Conservation (phyloP, 768 basidiomycete genomes). For the Pleurotus citrinopileatus region DNA sequence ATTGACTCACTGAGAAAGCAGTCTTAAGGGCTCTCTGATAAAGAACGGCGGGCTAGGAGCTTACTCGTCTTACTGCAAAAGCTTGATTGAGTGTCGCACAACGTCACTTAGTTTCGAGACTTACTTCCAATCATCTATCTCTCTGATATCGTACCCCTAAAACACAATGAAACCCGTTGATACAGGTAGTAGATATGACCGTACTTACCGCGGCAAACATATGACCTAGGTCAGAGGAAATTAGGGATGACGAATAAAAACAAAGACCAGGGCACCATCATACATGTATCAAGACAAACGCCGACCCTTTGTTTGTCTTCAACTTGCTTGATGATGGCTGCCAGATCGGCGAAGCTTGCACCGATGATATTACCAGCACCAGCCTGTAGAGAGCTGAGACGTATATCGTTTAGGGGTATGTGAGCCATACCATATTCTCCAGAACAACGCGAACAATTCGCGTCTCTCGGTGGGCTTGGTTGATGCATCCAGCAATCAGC, state of each 20-base stretch:
- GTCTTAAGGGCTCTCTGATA: neutral
- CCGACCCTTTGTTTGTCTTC: slow-evolving; percentile 74
- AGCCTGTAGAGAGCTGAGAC: slow-evolving; percentile 42
- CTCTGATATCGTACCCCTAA: slow-evolving; percentile 81
- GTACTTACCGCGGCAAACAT: slow-evolving; percentile 67
- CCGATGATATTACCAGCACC: slow-evolving; percentile 81
- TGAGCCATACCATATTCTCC: slow-evolving; percentile 71
- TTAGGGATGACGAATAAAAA: neutral
- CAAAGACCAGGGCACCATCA: slow-evolving; percentile 16
- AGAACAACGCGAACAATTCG: slow-evolving; percentile 59
- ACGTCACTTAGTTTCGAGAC: slow-evolving; percentile 26
- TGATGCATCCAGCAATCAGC: slow-evolving; percentile 69
- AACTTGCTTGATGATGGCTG: slow-evolving; percentile 64
- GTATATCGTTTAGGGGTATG: neutral
- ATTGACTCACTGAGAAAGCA: slow-evolving; percentile 46
- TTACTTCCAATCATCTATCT: slow-evolving; percentile 68
- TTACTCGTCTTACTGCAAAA: slow-evolving; percentile 23
- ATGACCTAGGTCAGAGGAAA: slow-evolving; percentile 47
- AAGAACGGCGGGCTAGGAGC: neutral
- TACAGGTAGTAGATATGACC: neutral
- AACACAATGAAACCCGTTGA: neutral
- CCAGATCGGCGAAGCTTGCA: slow-evolving; percentile 64
- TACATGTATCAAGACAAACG: slow-evolving; percentile 86
- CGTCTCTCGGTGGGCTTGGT: slow-evolving; percentile 66
- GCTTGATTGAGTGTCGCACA: neutral